Evolutionary conservation across 192 early-diverging fungal genomes (phyloP), one percentile per base, ranked within the genome.

Genomic region (Gryganskiella cystojenkinii): DNA sequence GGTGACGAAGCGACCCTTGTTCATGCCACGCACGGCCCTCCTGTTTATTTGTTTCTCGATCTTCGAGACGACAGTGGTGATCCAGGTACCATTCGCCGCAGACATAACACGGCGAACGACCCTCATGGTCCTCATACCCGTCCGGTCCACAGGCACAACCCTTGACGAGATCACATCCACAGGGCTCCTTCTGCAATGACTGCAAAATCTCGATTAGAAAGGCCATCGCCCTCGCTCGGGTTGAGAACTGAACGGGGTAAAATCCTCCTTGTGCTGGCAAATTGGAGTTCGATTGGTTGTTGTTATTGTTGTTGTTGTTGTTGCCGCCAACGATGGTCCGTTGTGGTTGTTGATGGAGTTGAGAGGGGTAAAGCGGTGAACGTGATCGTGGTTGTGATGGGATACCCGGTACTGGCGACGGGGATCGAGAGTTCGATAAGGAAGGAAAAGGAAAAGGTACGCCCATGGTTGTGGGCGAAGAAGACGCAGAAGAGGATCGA

Each of bases 191-290:
- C 43, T 78, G 74, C n/a, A 78, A 37, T 25, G 65, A 78, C 46
- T 69, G 74, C 10, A 78, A 34, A 42, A 78, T 46, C 42, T 78
- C 74, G 24, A 78, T 78, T 42, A 78, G 31, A 27, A 57, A 78
- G 25, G 74, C 46, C 74, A 78, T 78, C 0, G 74, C 74, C 43
- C 54, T 63, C n/a, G 74, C 74, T 17, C 64, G 64, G 3, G 74
- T 78, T 19, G 74, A 78, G 56, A 78, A 78, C 27, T 78, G 74
- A n/a, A 78, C 53, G 33, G 74, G 74, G 30, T 78, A 78, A 33
- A 56, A 64, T 8, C 37, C 37, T 5, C 37, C 37, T 5, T 5
- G 65, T 24, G 33, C 50, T 61, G 46, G 4, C 9, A 9, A 0
- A 15, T 1, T 20, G 20, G n/a, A 9, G 25, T 44, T 31, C 33